Conservation (phyloP, 306 rosid species). For the Neltuma alba region DNA sequence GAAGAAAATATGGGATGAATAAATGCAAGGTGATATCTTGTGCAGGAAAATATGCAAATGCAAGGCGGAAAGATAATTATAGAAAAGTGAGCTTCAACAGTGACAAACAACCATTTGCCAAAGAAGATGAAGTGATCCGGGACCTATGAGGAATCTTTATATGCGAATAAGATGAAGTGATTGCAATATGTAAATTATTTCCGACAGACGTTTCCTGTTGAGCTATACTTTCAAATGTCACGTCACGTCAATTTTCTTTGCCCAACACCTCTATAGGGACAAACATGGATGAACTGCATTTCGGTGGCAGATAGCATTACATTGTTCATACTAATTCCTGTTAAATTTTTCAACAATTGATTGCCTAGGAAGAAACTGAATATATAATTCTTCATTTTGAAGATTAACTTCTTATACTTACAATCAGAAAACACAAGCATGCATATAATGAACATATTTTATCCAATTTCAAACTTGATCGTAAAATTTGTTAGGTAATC, state of each 20-base stretch:
- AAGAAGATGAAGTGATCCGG: too few species aligned
- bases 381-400: background rate
- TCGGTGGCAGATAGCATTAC: too few species aligned
- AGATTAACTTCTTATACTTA: background rate
- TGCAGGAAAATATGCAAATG: background rate
- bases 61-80: background rate
- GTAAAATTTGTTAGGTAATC: background rate
- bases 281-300: too few species aligned
- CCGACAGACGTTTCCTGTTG: too few species aligned
- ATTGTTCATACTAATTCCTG: too few species aligned
- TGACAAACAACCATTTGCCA: background rate
- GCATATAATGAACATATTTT: background rate
- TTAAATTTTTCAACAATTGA: background rate
- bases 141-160: too few species aligned
- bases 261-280: too few species aligned
- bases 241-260: too few species aligned
- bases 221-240: too few species aligned
- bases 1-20: background rate
- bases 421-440: background rate
- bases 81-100: background rate
- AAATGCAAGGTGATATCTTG: background rate
- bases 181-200: too few species aligned
- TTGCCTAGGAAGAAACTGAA: background rate
- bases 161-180: too few species aligned
- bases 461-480: background rate